phyloP scores from a whole-genome alignment of 768 basidiomycete genomes.

The Collybiopsis luxurians region DNA sequence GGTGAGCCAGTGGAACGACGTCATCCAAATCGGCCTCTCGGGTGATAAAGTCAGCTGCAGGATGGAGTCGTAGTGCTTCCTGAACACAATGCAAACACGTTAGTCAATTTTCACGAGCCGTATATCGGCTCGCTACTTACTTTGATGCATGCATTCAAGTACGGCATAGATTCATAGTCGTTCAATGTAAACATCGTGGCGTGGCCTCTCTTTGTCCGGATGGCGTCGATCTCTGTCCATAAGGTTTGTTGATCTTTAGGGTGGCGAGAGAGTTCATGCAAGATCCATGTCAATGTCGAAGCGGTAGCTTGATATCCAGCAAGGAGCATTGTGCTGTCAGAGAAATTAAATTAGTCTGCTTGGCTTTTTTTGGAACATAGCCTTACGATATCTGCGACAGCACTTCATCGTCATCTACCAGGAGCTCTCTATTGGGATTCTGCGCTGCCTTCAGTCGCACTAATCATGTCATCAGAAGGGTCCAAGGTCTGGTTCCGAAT shows the following conservation, averaged over 20 bases:
- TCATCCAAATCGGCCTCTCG: conserved; percentile 37
- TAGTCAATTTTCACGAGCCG: too few species aligned
- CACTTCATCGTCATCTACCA: conserved; percentile 48
- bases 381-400: conserved; percentile 41
- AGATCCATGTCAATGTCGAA: conserved; percentile 54
- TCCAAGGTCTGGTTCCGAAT: background rate
- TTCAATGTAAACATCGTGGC: conserved; percentile 15
- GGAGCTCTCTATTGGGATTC: conserved; percentile 27
- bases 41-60: conserved; percentile 27
- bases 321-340: conserved; percentile 38
- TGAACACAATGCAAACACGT: conserved; percentile 10
- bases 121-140: too few species aligned
- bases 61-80: conserved; percentile 30
- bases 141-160: conserved; percentile 20
- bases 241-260: conserved; percentile 58
- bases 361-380: too few species aligned
- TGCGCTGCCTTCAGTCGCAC: conserved; percentile 56
- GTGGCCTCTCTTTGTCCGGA: conserved; percentile 11
- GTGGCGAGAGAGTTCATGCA: conserved; percentile 58
- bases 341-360: background rate
- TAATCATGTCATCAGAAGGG: conserved; percentile 14
- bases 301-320: conserved; percentile 65
- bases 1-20: conserved; percentile 37
- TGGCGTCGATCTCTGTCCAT: conserved; percentile 50
- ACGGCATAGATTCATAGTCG: conserved; percentile 32